Evolutionary conservation across 495 filamentous ascomycete species (phyloP).

Genomic region (Penicillium herquei): DNA sequence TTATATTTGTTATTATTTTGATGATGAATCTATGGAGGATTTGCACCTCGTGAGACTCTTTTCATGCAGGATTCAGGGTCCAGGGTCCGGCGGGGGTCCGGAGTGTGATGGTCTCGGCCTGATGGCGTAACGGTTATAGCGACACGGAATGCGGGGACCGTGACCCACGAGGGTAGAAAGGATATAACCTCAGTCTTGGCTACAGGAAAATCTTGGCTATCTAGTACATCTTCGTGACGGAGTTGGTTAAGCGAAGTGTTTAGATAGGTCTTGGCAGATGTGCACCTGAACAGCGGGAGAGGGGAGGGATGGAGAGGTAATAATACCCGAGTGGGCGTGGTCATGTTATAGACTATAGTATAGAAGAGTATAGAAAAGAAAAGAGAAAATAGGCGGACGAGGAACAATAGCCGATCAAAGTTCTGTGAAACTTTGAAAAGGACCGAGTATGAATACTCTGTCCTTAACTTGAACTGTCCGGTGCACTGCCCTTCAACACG

Average conservation of each 20-base stretch:
- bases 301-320: neutral
- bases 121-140: neutral
- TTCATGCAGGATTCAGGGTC: neutral
- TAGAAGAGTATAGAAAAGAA: neutral
- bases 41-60: too few species aligned
- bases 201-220: neutral
- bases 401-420: neutral
- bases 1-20: neutral
- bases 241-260: too few species aligned
- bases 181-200: neutral
- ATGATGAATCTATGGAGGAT: neutral
- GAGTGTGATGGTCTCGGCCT: neutral
- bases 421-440: neutral
- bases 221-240: too few species aligned
- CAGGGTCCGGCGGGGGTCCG: neutral
- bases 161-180: slow-evolving; percentile 1
- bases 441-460: neutral
- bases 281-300: too few species aligned
- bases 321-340: neutral
- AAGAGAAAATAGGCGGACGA: neutral
- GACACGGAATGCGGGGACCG: neutral
- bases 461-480: neutral
- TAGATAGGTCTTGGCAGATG: neutral
- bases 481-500: slow-evolving; percentile 9
- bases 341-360: neutral